These are phyloP conservation scores for Diplodia mutila DNA, from an alignment of 2,329 filamentous ascomycete species.

Conservation along the genomic window DNA sequence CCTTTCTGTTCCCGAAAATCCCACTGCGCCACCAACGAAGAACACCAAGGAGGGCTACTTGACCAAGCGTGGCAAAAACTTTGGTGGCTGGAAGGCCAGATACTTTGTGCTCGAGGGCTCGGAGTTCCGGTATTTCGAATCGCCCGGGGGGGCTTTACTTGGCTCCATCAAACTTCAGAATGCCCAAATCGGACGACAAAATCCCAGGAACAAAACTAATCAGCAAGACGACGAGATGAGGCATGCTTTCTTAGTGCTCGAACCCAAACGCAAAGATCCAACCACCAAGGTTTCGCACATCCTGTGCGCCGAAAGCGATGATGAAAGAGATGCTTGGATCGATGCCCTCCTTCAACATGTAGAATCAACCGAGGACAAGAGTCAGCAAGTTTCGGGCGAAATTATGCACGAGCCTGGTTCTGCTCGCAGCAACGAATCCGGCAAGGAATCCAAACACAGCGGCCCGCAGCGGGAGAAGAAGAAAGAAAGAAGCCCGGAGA, in stretches of 20 bases:
- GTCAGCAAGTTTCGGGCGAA: conserved; percentile 39
- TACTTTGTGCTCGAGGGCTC: conserved; percentile 72
- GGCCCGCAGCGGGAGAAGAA: conserved; percentile 29
- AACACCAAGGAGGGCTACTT: conserved; percentile 85
- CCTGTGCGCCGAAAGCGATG: conserved; percentile 91
- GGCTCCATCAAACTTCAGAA: conserved; percentile 90
- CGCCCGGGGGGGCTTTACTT: conserved; percentile 84
- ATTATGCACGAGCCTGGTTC: conserved; percentile 46
- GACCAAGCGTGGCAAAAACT: conserved; percentile 97
- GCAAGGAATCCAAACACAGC: conserved; percentile 46
- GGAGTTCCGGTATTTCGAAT: conserved; percentile 86
- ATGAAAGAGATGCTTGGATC: conserved; percentile 92
- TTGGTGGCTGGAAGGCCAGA: conserved; percentile 94
- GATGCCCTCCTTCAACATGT: conserved; percentile 88
- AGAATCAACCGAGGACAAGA: conserved; percentile 65
- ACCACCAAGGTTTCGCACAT: conserved; percentile 88
- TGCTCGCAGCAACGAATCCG: conserved; percentile 29
- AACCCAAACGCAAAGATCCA: conserved; percentile 96
- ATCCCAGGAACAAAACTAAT: conserved; percentile 64
- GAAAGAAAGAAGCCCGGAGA: conserved; percentile 10
- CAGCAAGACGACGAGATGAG: conserved; percentile 84
- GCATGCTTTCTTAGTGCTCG: conserved; percentile 91
- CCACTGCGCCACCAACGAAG: conserved; percentile 55
- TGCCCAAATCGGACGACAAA: conserved; percentile 85
- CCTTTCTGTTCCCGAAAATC: conserved; percentile 44